Conservation (phyloP, 305 asterid species). For the Stenogyne calaminthoides region DNA sequence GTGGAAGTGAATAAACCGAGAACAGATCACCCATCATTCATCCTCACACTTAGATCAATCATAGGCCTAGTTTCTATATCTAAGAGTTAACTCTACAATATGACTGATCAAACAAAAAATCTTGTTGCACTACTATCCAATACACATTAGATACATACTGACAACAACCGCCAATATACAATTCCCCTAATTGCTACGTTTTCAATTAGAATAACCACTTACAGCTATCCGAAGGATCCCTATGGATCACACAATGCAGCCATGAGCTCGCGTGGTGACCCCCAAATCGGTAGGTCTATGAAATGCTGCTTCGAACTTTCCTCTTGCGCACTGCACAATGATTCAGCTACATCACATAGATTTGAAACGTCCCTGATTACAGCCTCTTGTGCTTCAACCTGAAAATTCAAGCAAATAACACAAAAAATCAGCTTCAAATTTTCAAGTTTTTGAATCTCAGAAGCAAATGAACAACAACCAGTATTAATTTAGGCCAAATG, state of each 20-base stretch:
- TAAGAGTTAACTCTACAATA: constrained; percentile 32
- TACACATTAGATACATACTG: constrained; percentile 40
- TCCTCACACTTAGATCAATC: constrained; percentile 12
- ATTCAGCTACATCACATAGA: constrained; percentile 67
- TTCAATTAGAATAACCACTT: constrained; percentile 23
- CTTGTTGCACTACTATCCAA: constrained; percentile 35
- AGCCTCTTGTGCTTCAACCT: constrained; percentile 80
- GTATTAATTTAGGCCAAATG: neutral
- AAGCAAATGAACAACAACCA: neutral
- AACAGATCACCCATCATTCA: constrained; percentile 17
- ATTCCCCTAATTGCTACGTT: constrained; percentile 28
- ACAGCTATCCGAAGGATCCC: constrained; percentile 14
- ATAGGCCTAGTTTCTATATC: constrained; percentile 29
- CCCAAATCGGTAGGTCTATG: constrained; percentile 75
- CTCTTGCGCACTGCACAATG: constrained; percentile 61
- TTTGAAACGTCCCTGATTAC: constrained; percentile 48
- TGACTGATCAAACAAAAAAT: constrained; percentile 27
- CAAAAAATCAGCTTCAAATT: neutral
- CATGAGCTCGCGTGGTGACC: constrained; percentile 60
- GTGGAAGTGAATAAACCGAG: constrained; percentile 17
- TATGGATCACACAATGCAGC: constrained; percentile 51
- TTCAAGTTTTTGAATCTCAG: neutral
- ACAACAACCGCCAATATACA: constrained; percentile 35
- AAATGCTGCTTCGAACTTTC: constrained; percentile 55
- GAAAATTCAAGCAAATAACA: constrained; percentile 16